These are phyloP conservation scores for Lojkania enalia DNA, from an alignment of 2,329 filamentous ascomycete species.

Conservation along the genomic window DNA sequence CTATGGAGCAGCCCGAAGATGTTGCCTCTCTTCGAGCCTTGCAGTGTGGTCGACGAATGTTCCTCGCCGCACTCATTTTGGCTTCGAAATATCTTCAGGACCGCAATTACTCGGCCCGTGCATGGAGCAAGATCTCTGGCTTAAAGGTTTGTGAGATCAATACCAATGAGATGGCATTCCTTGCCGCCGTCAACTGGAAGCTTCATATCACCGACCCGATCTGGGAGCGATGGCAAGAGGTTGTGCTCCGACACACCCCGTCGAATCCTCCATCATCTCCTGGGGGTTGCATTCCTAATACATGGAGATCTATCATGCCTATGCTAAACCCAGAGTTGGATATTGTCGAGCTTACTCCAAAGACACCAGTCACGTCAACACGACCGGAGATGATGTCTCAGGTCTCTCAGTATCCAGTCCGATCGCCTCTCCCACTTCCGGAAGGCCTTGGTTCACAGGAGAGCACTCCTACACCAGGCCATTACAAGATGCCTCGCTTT, in stretches of 20 bases:
- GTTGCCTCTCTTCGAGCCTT: constrained; percentile 74
- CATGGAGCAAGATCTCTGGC: constrained; percentile 99
- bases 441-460: constrained; percentile 44
- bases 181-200: constrained; percentile 89
- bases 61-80: constrained; percentile 88
- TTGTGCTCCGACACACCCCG: constrained; percentile 83
- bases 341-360: constrained; percentile 46
- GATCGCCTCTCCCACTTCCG: constrained; percentile 22
- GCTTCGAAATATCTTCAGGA: constrained; percentile 98
- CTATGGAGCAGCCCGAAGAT: constrained; percentile 79
- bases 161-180: constrained; percentile 91
- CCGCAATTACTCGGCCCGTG: constrained; percentile 93
- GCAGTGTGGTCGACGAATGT: constrained; percentile 97
- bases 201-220: constrained; percentile 87
- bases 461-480: constrained; percentile 48
- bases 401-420: constrained; percentile 26
- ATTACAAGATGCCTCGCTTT: constrained; percentile 50
- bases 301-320: constrained; percentile 57
- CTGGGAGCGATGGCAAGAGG: constrained; percentile 92
- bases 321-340: constrained; percentile 62
- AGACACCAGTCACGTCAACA: constrained; percentile 32
- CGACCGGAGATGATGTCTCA: constrained; percentile 30
- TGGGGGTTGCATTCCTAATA: constrained; percentile 42
- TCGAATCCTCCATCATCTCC: constrained; percentile 49
- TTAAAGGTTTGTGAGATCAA: constrained; percentile 92